A percentile compares a stretch with the other conserved stretches of the same genome.
Conservation (phyloP, 2,329 filamentous ascomycete genomes). For the Sphaerulina populicola region DNA sequence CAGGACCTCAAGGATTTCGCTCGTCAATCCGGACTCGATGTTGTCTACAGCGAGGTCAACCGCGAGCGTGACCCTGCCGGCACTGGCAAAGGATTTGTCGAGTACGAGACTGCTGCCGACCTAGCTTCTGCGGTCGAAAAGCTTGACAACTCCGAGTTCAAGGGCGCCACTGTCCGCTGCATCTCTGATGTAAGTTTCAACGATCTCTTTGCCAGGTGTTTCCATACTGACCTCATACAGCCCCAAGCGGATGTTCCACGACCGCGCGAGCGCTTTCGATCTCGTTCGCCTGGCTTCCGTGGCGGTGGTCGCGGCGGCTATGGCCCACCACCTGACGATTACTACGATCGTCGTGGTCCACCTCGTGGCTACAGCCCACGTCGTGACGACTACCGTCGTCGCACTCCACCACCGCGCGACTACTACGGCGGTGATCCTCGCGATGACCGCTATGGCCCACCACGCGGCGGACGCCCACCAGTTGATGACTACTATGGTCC, state of each 20-base stretch:
- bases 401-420: constrained; percentile 57
- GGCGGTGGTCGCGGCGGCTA: constrained; percentile 46
- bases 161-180: constrained; percentile 78
- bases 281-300: constrained; percentile 62
- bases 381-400: constrained; percentile 76
- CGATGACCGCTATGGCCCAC: constrained; percentile 57
- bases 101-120: constrained; percentile 89
- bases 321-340: constrained; percentile 54
- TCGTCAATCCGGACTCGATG: constrained; percentile 89
- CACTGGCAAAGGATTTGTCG: constrained; percentile 77
- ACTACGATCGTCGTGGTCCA: constrained; percentile 75
- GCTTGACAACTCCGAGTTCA: constrained; percentile 87
- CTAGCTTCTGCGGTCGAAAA: constrained; percentile 88
- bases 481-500: constrained; percentile 62
- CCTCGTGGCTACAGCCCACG: constrained; percentile 77
- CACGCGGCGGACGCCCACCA: constrained; percentile 56
- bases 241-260: constrained; percentile 64
- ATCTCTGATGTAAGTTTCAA: constrained; percentile 62
- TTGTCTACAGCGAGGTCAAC: constrained; percentile 94
- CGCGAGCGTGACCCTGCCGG: constrained; percentile 69
- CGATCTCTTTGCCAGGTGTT: neutral
- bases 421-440: constrained; percentile 81
- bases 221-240: constrained; percentile 38
- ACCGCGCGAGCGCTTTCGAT: constrained; percentile 55
- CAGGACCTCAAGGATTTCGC: constrained; percentile 99